Percentiles rank a stretch among this genome's conserved stretches.
phyloP scores from a whole-genome alignment of 352 stramenopile genomes.

The Globisporangium mamillatum region DNA sequence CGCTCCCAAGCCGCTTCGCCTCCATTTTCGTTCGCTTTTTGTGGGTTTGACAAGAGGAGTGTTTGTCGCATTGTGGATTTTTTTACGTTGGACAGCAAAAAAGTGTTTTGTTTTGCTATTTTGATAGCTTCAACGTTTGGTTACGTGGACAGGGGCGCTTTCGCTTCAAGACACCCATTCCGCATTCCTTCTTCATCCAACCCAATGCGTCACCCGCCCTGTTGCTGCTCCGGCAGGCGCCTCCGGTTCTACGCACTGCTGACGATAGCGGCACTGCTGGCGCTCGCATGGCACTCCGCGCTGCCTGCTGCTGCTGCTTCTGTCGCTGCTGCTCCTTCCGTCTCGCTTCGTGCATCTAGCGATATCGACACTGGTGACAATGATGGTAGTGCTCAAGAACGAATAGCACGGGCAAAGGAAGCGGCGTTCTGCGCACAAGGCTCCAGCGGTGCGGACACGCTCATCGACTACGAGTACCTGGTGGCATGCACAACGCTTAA shows the following conservation, averaged over 20 bases:
- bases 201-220: neutral
- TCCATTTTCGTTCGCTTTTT: constrained; percentile 2
- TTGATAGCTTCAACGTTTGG: neutral
- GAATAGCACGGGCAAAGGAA: neutral
- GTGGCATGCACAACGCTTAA: constrained; percentile 53
- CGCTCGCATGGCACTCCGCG: neutral
- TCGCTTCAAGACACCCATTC: neutral
- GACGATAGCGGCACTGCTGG: neutral
- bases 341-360: neutral
- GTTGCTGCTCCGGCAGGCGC: neutral
- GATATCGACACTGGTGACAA: neutral
- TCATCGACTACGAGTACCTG: constrained; percentile 69
- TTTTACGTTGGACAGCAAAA: neutral
- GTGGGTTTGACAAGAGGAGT: neutral
- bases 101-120: neutral
- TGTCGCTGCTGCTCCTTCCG: neutral
- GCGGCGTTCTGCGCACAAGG: constrained; percentile 3
- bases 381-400: neutral
- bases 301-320: neutral
- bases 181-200: neutral
- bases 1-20: constrained; percentile 4
- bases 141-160: neutral
- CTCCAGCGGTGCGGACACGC: constrained; percentile 27
- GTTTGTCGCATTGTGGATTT: neutral
- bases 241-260: neutral